Base-by-base conservation (phyloP, 2,329 filamentous ascomycete species). In the Bimuria novae-zelandiae region DNA sequence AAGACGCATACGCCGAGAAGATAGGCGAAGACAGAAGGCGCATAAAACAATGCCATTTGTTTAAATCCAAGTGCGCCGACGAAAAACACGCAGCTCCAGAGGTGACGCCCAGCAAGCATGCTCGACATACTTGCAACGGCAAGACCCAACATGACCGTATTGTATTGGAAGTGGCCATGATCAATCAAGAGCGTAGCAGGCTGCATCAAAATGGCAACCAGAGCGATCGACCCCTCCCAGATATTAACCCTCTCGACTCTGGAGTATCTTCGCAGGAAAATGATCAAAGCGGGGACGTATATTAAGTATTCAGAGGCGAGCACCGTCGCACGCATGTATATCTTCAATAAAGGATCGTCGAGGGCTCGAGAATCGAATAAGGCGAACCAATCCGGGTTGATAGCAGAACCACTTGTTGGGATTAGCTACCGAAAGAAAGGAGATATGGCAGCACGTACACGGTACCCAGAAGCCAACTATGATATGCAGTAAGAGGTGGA, bases 1-100 rank as follows among this genome's bases (percentile, higher is more conserved):
- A 87, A 88, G n/a, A 95, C 64, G 69, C 92, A 97, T 67, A 87
- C 86, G 7, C 93, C 94, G 0, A 97, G 79, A 1, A 99, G 85
- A 68, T 92, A 99, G 27, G 91, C 89, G 72, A 97, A 97, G 52
- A 97, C 87, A 17, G 88, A 87, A 12, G 95, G 92, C 3, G 95
- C 92, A 74, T 97, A 99, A 77, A 97, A 99, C 14, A 99, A 81
- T 1, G 93, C 93, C 95, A 99, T 99, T 75, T 99, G 94, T 79
- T 99, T 99, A 81, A 97, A 99, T 5, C 91, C 91, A n/a, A 99
- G 80, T 3, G 93, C 90, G 14, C 84, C 85, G 6, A 99, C 94
- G 64, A 99, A 99, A 78, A 96, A 96, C 54, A 96, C 84, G 57
- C 90, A 92, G 22, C 90, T 85, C 92, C 93, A 97, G 56, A 95